Evolutionary conservation across 2,329 filamentous ascomycete genomes (phyloP), one percentile per base, ranked within the genome.

Genomic region (Metarhizium brunneum): DNA sequence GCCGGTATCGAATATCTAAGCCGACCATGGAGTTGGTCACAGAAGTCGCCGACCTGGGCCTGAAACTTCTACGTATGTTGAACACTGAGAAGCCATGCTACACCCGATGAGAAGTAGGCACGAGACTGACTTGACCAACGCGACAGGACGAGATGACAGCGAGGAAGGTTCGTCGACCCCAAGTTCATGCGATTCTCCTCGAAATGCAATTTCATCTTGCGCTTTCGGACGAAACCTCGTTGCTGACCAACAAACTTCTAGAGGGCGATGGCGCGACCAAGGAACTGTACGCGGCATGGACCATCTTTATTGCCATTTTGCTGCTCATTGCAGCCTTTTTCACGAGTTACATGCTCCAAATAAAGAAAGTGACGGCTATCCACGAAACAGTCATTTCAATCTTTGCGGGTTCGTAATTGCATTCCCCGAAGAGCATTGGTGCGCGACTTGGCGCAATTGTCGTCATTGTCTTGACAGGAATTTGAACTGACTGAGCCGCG

Each of bases 371-470:
- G 56, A 94, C 96, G 66, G 94, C 94, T 32, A 87, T 99, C 54
- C 94, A 99, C 72, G 94, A 99, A 76, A 99, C 94, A 2, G 94
- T 97, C 64, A 85, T 99, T 59, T 97, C 92, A 59, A 99, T 99
- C 69, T 97, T 99, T 76, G 92, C 91, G 56, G 91, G 91, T 92
- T 52, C 30, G 43, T 54, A 47, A 73, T 6, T 14, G 6, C 4
- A 13, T 14, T 30, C 45, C 13, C 11, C 45, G 6, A 14, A n/a
- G 4, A 48, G 4, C 45, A 2, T 30, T 14, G 2, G 8, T 25
- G 25, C 50, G 29, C 20, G 20, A 6, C 43, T 8, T 47, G 20
- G n/a, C 45, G 45, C 45, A 48, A 25, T 45, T 16, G 29, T 45
- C 16, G 10, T 11, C 10, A 29, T 45, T 25, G 36, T 16, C 32